Percentiles rank a stretch among this genome's conserved stretches.
Conservation (phyloP, 805 yeast species). For the Lipomyces starkeyi region DNA sequence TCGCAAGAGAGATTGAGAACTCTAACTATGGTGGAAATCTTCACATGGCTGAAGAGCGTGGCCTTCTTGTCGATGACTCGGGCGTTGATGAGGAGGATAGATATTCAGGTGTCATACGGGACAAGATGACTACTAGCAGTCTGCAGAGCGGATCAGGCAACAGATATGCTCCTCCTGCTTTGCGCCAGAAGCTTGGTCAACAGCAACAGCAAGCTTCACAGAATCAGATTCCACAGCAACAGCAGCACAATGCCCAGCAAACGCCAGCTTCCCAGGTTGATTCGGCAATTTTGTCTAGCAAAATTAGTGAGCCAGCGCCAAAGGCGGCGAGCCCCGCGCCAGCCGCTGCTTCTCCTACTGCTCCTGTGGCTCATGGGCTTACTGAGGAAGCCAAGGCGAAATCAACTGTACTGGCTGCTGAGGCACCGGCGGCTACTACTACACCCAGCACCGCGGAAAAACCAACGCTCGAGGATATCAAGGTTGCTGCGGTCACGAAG, state of each 20-base stretch:
- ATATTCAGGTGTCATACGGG: constrained; percentile 87
- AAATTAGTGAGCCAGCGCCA: constrained; percentile 16
- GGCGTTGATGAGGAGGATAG: constrained; percentile 95
- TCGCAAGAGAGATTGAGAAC: constrained; percentile 84
- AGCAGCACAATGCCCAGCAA: constrained; percentile 20
- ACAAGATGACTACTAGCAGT: constrained; percentile 17
- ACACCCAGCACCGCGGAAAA: constrained; percentile 3
- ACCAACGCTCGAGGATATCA: constrained; percentile 34
- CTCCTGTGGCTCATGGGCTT: not conserved
- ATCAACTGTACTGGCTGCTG: not conserved
- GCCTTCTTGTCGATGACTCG: constrained; percentile 71
- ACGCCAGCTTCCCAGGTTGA: constrained; percentile 36
- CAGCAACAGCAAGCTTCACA: constrained; percentile 14
- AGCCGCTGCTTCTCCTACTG: constrained; percentile 8
- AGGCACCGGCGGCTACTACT: not conserved
- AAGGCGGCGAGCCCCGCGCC: constrained; percentile 7
- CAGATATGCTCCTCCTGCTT: constrained; percentile 27
- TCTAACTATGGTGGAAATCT: constrained; percentile 67
- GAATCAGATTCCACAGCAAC: constrained; percentile 30
- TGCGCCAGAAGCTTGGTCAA: constrained; percentile 17
- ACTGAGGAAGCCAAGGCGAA: not conserved
- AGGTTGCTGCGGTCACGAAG: not conserved
- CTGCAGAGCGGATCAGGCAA: constrained; percentile 22
- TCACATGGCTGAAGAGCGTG: constrained; percentile 93
- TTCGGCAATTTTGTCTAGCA: constrained; percentile 30